Evolutionary conservation across 768 basidiomycete species (phyloP).

Genomic region (Hebeloma cylindrosporum): DNA sequence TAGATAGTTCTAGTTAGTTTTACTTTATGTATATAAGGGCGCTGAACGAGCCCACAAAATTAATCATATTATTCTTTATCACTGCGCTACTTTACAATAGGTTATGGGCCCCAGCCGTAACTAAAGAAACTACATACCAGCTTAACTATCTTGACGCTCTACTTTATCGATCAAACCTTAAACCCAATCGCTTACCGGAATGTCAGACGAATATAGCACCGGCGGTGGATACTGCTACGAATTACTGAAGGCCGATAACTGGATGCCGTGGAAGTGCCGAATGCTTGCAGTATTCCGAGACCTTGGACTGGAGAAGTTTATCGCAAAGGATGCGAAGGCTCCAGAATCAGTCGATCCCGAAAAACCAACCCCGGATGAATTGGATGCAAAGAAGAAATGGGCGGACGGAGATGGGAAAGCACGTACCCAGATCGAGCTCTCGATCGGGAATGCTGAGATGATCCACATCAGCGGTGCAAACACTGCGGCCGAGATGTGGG

Average conservation of each 20-base stretch:
- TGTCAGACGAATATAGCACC: conserved; percentile 16
- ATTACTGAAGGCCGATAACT: conserved; percentile 26
- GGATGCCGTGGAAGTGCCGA: conserved; percentile 28
- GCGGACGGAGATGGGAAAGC: conserved; percentile 21
- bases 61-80: too few relatives aligned
- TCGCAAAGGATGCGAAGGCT: conserved; percentile 17
- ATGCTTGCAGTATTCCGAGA: conserved; percentile 29
- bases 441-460: conserved; percentile 25
- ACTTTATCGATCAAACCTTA: too few relatives aligned
- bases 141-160: conserved; percentile 10
- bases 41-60: not conserved
- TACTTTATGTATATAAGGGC: conserved; percentile 1
- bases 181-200: conserved; percentile 6
- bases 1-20: not conserved
- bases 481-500: conserved; percentile 27
- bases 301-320: conserved; percentile 26
- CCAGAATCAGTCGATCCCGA: conserved; percentile 17
- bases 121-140: conserved; percentile 11
- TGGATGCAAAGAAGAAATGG: conserved; percentile 15
- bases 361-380: conserved; percentile 14
- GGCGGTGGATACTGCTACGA: conserved; percentile 24
- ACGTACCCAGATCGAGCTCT: conserved; percentile 21
- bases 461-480: conserved; percentile 25
- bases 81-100: conserved; percentile 22
- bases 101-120: conserved; percentile 31